Evolutionary conservation across 1,139 yeast species (phyloP).

Genomic region (Schizosaccharomyces versatilis): DNA sequence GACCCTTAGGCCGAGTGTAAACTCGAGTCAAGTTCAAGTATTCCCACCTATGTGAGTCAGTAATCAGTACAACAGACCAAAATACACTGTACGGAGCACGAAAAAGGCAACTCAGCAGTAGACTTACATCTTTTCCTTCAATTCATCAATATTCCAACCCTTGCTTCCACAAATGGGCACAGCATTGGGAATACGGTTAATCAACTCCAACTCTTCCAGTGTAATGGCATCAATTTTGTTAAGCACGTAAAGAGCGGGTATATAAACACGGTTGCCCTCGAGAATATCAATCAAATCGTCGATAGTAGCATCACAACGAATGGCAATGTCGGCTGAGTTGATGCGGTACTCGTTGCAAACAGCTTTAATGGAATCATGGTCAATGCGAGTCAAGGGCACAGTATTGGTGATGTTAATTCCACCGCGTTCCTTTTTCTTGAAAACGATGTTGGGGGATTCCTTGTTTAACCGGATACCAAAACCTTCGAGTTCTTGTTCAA

Average conservation of each 20-base stretch:
- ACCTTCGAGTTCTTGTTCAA: constrained; percentile 88
- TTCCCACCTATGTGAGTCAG: constrained; percentile 31
- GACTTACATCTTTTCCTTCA: constrained; percentile 51
- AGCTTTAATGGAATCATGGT: constrained; percentile 80
- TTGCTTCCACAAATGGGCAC: constrained; percentile 88
- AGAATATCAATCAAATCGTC: constrained; percentile 26
- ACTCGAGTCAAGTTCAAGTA: constrained; percentile 75
- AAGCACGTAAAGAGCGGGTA: constrained; percentile 82
- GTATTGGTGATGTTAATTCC: constrained; percentile 87
- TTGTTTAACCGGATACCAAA: constrained; percentile 88
- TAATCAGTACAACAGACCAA: constrained; percentile 1
- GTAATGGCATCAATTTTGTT: constrained; percentile 91
- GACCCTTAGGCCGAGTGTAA: constrained; percentile 91
- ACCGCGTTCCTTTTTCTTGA: constrained; percentile 84
- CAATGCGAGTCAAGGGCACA: constrained; percentile 74
- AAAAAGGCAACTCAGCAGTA: no score
- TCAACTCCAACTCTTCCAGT: constrained; percentile 69
- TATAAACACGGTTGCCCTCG: constrained; percentile 76
- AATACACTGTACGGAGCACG: neutral
- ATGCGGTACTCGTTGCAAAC: constrained; percentile 89
- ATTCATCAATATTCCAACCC: constrained; percentile 92
- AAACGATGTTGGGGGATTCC: constrained; percentile 67
- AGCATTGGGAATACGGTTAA: constrained; percentile 84
- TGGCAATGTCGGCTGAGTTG: constrained; percentile 89
- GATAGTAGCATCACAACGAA: constrained; percentile 91